Evolutionary conservation across 106 monocot species (phyloP), one percentile per base, ranked within the genome.

Genomic region (Narthecium ossifragum): DNA sequence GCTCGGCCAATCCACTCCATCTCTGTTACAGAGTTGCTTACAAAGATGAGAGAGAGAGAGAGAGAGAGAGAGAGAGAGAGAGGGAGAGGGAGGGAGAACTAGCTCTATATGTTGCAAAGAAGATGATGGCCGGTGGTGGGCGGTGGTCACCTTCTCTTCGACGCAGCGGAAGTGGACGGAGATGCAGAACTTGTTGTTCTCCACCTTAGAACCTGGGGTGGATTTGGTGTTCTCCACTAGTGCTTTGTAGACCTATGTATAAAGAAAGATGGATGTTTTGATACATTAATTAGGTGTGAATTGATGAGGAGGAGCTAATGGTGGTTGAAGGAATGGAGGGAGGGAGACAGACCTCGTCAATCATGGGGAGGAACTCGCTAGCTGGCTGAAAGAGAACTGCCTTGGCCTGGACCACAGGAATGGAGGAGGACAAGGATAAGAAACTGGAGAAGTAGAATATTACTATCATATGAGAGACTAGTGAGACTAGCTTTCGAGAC

Each of bases 121-220:
- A n/a, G n/a, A n/a, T n/a, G n/a, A n/a, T n/a, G n/a, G n/a, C n/a
- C n/a, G n/a, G n/a, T n/a, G n/a, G n/a, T n/a, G n/a, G n/a, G n/a
- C n/a, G 47, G 18, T 38, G 2, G 11, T 17, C 5, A 86, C 92
- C 86, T 83, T 83, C 71, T 92, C 83, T 45, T 89, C 84, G 1
- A 89, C 84, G 30, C 89, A 81, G 15, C 89, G 73, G 77, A 66
- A 89, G 58, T 89, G 89, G 26, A 89, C 89, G 5, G 89, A 89
- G 8, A 85, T 18, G 17, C 84, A 89, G 57, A 89, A 89, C 63
- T 62, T 80, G 78, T 89, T 89, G 74, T 89, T 85, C 81, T 89
- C 89, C 31, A 89, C 80, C 59, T 36, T 78, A 1, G 81, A 63
- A 0, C 89, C 89, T 3, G 64, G 74, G 31, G 70, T 67, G 8